These are phyloP conservation scores for Nakazawaea ishiwadae DNA, from an alignment of 805 yeast species.

Conservation along the genomic window DNA sequence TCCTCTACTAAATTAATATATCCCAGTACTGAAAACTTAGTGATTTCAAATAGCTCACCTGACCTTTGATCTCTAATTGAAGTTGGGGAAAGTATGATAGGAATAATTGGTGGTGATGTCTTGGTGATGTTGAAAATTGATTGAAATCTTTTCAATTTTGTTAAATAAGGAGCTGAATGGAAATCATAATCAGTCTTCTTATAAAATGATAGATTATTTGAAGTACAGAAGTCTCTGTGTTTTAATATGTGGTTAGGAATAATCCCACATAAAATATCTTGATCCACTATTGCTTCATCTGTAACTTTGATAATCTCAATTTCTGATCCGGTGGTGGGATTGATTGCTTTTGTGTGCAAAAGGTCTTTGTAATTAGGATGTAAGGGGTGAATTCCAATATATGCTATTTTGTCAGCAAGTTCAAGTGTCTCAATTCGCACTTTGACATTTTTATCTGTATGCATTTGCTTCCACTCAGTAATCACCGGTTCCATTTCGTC, in stretches of 20 bases:
- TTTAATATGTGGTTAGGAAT: slow-evolving; percentile 5
- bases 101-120: background rate
- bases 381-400: slow-evolving; percentile 3
- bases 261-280: background rate
- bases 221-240: slow-evolving; percentile 1
- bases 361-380: background rate
- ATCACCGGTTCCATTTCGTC: background rate
- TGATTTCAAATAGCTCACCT: slow-evolving; percentile 3
- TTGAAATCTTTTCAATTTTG: background rate
- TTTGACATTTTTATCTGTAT: background rate
- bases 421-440: background rate
- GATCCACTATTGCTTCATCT: background rate
- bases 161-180: background rate
- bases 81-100: slow-evolving; percentile 6
- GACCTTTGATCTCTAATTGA: background rate
- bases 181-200: background rate
- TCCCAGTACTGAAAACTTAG: slow-evolving; percentile 2
- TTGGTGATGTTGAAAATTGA: background rate
- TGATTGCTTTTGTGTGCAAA: background rate
- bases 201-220: background rate
- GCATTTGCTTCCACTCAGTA: slow-evolving; percentile 1
- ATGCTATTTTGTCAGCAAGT: slow-evolving; percentile 6
- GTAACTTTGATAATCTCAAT: background rate
- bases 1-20: slow-evolving; percentile 6
- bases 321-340: slow-evolving; percentile 5